Base-by-base conservation (phyloP, 495 filamentous ascomycete genomes). In the Aspergillus cavernicola region DNA sequence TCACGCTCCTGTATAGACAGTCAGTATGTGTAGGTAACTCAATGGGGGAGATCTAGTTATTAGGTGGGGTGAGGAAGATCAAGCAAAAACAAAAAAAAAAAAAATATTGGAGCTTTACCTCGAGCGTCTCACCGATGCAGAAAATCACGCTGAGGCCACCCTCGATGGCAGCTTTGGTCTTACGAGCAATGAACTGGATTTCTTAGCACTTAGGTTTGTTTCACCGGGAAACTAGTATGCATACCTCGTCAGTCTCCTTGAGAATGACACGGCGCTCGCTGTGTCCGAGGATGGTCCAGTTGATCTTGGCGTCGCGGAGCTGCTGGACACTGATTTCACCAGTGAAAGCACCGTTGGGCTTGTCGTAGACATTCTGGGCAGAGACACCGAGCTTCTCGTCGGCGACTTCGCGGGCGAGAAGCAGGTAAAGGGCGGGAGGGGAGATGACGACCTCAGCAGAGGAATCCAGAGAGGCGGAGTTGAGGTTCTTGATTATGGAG, bases 341-440 rank as follows among this genome's bases (percentile, higher is more conserved):
- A 22, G 93, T 98, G 80, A 88, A 97, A 54, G 95, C 93, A 61
- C 95, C 93, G 69, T 95, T 92, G 66, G 90, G 89, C 79, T 91
- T 92, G 80, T 97, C 86, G 74, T 82, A 97, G 71, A 97, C 89
- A 66, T 98, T 97, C 79, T 98, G 93, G 39, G 93, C 84, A 38
- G 90, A 86, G 48, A 97, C 88, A 57, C 87, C 82, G 63, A 97
- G 80, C 51, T 82, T 81, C 41, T 73, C 29, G 64, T 80, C 74
- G 64, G 88, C 82, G 64, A 85, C 79, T 65, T 91, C 82, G 57
- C 84, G 85, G 58, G 89, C 82, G 57, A 92, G 84, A 64, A 89
- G 80, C 65, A 98, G 88, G 82, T 95, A 97, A 68, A 97, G 78
- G 16, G 89, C 72, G 11, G 93, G 89, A 39, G 93, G 93, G 46